Conservation (phyloP, 495 filamentous ascomycete genomes). For the Aspergillus panamensis region DNA sequence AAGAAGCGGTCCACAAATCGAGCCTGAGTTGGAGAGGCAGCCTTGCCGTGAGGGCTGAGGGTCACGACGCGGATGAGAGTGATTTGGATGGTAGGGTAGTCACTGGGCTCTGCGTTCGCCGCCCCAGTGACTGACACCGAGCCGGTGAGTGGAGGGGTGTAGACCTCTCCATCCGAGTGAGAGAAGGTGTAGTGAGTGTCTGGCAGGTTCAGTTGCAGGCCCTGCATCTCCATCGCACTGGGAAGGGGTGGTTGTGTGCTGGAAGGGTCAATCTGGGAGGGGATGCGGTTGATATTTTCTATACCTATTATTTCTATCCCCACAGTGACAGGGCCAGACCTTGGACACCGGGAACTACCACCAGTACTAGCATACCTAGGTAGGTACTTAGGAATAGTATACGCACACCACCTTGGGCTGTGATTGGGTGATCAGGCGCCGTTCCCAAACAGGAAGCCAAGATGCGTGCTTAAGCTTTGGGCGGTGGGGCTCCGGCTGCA, state of each 20-base stretch:
- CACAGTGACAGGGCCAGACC: too few species aligned
- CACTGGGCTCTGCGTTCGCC: not conserved
- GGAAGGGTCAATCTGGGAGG: not conserved
- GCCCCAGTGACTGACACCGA: constrained; percentile 18
- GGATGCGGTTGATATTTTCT: not conserved
- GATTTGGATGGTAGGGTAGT: not conserved
- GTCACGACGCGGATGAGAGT: not conserved
- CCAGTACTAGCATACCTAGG: not conserved
- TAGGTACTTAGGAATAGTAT: not conserved
- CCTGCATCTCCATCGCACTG: not conserved
- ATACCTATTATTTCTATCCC: not conserved
- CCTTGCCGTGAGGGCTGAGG: not conserved
- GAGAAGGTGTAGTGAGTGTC: not conserved
- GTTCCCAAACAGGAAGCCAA: not conserved
- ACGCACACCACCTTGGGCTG: too few species aligned
- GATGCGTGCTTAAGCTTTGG: not conserved
- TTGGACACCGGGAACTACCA: too few species aligned
- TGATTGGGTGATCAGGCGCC: not conserved
- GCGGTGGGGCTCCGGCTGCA: not conserved
- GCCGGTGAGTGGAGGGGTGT: not conserved
- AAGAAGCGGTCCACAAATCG: not conserved
- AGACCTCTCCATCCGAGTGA: not conserved
- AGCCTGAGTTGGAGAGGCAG: not conserved
- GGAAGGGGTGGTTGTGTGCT: not conserved
- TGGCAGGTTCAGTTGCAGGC: not conserved